Evolutionary conservation across 2,329 filamentous ascomycete species (phyloP), one percentile per base, ranked within the genome.

Genomic region (Colletotrichum euphorbiae): DNA sequence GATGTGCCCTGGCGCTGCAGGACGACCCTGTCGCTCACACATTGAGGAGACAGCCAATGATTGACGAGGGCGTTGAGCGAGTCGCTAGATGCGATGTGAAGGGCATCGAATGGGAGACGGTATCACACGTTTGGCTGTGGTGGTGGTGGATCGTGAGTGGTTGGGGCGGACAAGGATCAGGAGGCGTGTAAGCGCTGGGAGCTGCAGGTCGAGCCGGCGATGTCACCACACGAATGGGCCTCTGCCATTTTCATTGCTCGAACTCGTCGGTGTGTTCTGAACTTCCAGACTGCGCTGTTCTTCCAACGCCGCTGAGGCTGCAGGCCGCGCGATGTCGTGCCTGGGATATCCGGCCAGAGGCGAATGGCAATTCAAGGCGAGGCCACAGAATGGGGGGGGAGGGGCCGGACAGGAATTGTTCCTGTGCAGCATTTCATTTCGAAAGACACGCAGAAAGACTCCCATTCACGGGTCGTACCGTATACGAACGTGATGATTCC

Each of bases 101-200:
- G 38, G 13, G 19, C 21, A 21, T 58, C 65, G 60, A 68, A 68
- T 68, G 61, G 15, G 46, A 50, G 3, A 48, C 8, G 21, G 17
- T 15, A 68, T 68, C 65, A 68, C 65, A 40, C 28, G 28, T 48
- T 3, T 46, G 51, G 52, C 15, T 5, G 31, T 28, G 54, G 59
- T 48, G 46, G 51, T 31, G 12, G 31, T 36, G 57, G 55, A 51
- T 52, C 17, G 43, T 55, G 42, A 57, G 64, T 56, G 21, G 57
- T 55, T 59, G 54, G 61, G 36, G 42, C 40, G 46, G 43, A 51
- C 69, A 70, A 57, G 69, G 69, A 55, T 70, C 19, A 21, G 31
- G 55, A 43, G 24, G 38, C 28, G 55, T 69, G 69, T 70, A 70
- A 70, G 69, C 69, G 69, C 69, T 67, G 66, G 52, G 46, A 33